A percentile compares a stretch with the other conserved stretches of the same genome.
Conservation (phyloP, 2,329 filamentous ascomycete species). For the Ophiosphaerella korrae region DNA sequence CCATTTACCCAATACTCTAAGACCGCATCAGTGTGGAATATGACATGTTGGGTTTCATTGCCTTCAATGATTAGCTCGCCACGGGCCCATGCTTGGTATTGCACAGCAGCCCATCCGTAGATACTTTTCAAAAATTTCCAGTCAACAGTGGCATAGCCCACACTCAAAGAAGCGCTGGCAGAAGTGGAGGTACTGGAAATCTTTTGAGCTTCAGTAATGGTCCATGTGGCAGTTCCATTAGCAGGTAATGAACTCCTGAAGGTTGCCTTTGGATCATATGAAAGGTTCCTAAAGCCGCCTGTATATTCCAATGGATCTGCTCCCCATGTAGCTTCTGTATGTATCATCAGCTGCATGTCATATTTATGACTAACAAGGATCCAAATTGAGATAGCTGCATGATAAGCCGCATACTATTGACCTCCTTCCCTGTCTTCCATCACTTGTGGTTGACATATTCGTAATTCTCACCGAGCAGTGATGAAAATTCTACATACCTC, state of each 20-base stretch:
- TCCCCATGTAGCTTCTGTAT: constrained; percentile 62
- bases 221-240: constrained; percentile 60
- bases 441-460: neutral
- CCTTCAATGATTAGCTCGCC: constrained; percentile 53
- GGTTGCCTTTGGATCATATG: constrained; percentile 47
- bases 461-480: neutral
- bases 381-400: neutral
- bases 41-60: constrained; percentile 41
- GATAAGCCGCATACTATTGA: neutral
- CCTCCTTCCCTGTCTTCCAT: no score
- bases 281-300: constrained; percentile 58
- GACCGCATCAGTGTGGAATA: constrained; percentile 55
- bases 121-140: constrained; percentile 59
- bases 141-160: constrained; percentile 58
- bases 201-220: constrained; percentile 42
- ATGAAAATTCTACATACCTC: constrained; percentile 53
- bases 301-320: constrained; percentile 61
- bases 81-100: constrained; percentile 64
- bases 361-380: neutral
- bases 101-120: constrained; percentile 64
- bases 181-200: constrained; percentile 27
- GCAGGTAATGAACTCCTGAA: constrained; percentile 58
- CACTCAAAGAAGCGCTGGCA: constrained; percentile 48
- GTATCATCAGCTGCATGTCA: constrained; percentile 15
- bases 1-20: constrained; percentile 61